Evolutionary conservation across 2,329 filamentous ascomycete genomes (phyloP), one percentile per base, ranked within the genome.

Genomic region (Aspergillus jensenii): DNA sequence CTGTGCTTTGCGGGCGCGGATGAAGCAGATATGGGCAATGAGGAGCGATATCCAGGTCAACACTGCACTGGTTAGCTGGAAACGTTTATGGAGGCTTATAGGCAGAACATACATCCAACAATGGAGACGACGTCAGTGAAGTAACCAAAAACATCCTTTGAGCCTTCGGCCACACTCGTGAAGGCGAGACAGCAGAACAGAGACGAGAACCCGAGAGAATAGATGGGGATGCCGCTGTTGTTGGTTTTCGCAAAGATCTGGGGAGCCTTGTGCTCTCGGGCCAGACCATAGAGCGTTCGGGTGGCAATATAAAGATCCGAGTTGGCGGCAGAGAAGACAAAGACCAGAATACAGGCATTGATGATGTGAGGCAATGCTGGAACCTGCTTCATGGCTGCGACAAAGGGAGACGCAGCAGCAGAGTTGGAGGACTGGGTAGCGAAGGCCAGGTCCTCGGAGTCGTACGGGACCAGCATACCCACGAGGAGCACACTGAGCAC

Each of bases 391-490:
- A 50, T 40, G 1, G 47, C 47, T 5, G 40, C 21, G 27, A 46
- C 89, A 68, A 90, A 91, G 4, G 89, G 89, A 12, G 85, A 88
- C 2, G 87, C 86, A 21, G 81, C 82, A 49, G 87, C 86, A 56
- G 77, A 79, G 23, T 74, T 61, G 56, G 77, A 79, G 19, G 75
- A 60, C 40, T 75, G 67, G 17, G 66, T 67, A 51, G 74, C 72
- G 63, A 87, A 87, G 23, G 78, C 74, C 4, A 91, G 84, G 0
- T 83, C 72, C 0, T 62, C 0, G 43, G 83, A 84, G 79, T 92
- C 77, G 79, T 89, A 92, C 1, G 89, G 88, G 4, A 93, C 87
- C 52, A 89, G 81, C 82, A 91, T 90, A 68, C 90, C 89, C 53
- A 93, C 79, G 52, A 93, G 81, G 52, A 93, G 82, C 35, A 92